Conservation (phyloP, 805 yeast species). For the Nakazawaea siamensis region DNA sequence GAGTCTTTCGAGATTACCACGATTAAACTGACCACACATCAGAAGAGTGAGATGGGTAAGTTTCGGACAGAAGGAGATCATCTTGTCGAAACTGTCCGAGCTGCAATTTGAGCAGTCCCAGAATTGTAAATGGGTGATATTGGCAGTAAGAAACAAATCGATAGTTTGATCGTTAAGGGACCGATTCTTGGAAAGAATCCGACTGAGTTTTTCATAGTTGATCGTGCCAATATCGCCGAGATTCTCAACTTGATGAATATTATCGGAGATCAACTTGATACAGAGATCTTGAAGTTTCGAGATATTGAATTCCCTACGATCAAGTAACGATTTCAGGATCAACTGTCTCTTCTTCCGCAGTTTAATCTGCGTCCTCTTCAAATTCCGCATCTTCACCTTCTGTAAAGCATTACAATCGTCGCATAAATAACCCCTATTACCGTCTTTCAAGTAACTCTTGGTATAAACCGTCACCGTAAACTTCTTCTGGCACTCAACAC, state of each 20-base stretch:
- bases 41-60: constrained; percentile 56
- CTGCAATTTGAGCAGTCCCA: constrained; percentile 90
- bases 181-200: constrained; percentile 75
- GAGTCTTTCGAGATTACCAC: constrained; percentile 61
- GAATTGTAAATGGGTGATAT: constrained; percentile 50
- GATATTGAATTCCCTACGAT: constrained; percentile 51
- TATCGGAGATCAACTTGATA: constrained; percentile 53
- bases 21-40: constrained; percentile 92
- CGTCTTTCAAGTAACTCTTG: constrained; percentile 30
- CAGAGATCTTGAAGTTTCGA: constrained; percentile 81
- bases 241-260: constrained; percentile 68
- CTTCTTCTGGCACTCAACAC: constrained; percentile 53
- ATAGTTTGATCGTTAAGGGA: constrained; percentile 68
- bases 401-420: constrained; percentile 45
- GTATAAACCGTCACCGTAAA: constrained; percentile 66
- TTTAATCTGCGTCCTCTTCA: constrained; percentile 44
- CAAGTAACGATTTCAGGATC: constrained; percentile 77
- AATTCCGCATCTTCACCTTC: constrained; percentile 32
- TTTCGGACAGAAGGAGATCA: constrained; percentile 76
- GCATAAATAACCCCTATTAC: constrained; percentile 59
- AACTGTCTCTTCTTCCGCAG: constrained; percentile 71
- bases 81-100: constrained; percentile 52
- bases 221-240: constrained; percentile 80
- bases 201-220: constrained; percentile 64
- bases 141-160: constrained; percentile 61